Conservation (phyloP, 441 rosid species). For the Erysimum cheiri region DNA sequence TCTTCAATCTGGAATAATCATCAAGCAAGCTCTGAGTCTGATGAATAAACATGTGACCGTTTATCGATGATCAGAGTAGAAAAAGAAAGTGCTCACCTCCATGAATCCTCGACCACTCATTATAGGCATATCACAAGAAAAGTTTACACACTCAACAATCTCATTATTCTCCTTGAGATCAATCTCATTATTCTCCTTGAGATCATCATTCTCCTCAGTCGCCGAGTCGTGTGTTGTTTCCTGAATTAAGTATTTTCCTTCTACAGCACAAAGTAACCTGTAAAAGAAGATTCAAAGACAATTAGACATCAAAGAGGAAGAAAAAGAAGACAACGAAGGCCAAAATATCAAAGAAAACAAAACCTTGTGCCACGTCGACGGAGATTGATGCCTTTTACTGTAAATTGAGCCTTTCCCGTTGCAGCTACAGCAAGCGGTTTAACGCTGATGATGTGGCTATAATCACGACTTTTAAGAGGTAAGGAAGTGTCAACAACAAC, state of each 20-base stretch:
- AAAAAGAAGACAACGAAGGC: not conserved
- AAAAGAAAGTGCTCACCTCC: conserved; percentile 59
- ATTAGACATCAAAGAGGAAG: not conserved
- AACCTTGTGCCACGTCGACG: conserved; percentile 75
- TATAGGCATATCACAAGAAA: conserved; percentile 71
- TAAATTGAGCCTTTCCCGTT: conserved; percentile 63
- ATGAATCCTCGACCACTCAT: conserved; percentile 87
- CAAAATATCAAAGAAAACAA: conserved; percentile 1
- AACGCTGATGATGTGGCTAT: conserved; percentile 65
- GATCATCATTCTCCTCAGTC: conserved; percentile 42
- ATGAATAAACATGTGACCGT: conserved; percentile 9
- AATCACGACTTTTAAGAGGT: conserved; percentile 60
- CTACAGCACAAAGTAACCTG: conserved; percentile 92
- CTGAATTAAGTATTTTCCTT: conserved; percentile 80
- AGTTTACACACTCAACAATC: conserved; percentile 57
- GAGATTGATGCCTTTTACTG: conserved; percentile 79
- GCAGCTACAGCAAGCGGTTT: conserved; percentile 74
- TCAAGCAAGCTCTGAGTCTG: conserved; percentile 10
- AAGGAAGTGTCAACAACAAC: conserved; percentile 75
- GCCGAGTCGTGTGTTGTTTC: conserved; percentile 46
- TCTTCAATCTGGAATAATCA: conserved; percentile 55
- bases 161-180: conserved; percentile 58
- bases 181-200: too few relatives aligned
- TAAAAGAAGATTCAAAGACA: conserved; percentile 21
- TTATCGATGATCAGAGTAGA: not conserved